Percentiles rank a stretch among this genome's conserved stretches.
Conservation (phyloP, 169 alveolate species). For the Cryptosporidium meleagridis region DNA sequence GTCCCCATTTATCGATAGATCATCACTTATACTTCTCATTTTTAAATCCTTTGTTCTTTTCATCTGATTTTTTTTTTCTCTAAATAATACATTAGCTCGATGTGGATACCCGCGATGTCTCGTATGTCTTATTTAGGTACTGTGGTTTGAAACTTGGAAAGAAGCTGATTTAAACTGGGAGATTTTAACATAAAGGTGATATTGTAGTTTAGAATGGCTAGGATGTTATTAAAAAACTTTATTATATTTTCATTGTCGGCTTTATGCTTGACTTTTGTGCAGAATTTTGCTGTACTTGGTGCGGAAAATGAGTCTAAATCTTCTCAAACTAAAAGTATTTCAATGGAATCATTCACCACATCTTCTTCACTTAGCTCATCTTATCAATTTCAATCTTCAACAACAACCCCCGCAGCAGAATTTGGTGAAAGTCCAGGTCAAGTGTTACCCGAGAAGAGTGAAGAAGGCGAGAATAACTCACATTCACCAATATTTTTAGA, state of each 20-base stretch:
- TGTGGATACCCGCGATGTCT: conserved; percentile 39
- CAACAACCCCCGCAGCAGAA: not conserved
- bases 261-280: conserved; percentile 1
- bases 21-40: not conserved
- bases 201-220: not conserved
- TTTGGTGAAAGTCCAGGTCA: not conserved
- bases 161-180: not conserved
- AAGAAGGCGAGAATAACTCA: not conserved
- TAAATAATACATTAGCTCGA: not conserved
- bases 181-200: not conserved
- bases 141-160: not conserved
- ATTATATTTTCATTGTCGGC: not conserved
- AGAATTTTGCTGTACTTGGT: not conserved
- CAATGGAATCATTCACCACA: not conserved
- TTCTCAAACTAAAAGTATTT: not conserved
- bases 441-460: not conserved
- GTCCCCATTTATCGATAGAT: not conserved
- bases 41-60: not conserved
- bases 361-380: not conserved
- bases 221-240: conserved; percentile 7
- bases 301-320: not conserved
- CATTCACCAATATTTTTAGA: conserved; percentile 3
- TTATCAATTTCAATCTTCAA: not conserved
- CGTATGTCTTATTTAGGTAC: not conserved
- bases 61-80: not conserved